Conservation (phyloP, 2,329 filamentous ascomycete genomes). For the Aspergillus texensis region DNA sequence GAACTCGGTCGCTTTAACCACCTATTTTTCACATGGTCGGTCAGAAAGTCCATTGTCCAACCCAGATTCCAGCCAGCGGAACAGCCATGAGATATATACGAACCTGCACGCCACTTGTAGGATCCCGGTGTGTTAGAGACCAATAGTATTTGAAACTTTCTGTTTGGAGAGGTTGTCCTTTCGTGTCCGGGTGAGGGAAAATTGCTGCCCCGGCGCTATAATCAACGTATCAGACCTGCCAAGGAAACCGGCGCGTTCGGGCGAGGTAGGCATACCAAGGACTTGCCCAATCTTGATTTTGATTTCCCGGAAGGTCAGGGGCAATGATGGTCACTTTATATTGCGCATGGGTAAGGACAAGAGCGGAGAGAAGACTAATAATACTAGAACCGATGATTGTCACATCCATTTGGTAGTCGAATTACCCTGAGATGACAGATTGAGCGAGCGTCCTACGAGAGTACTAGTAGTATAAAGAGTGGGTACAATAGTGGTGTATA, state of each 20-base stretch:
- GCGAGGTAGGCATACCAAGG: conserved; percentile 19
- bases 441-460: no score
- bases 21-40: conserved; percentile 3
- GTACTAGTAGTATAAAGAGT: no score
- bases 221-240: neutral
- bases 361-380: conserved; percentile 19
- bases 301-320: conserved; percentile 24
- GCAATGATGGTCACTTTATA: conserved; percentile 25
- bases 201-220: conserved; percentile 21
- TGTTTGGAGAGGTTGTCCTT: conserved; percentile 16
- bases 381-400: no score
- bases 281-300: conserved; percentile 24
- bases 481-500: no score
- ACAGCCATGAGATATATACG: neutral
- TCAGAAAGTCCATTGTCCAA: no score
- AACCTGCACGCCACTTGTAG: conserved; percentile 23
- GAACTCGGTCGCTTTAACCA: conserved; percentile 20
- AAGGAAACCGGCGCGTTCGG: no score
- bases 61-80: no score
- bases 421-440: no score
- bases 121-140: conserved; percentile 26
- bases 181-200: conserved; percentile 17
- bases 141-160: conserved; percentile 25
- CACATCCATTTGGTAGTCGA: no score
- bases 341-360: conserved; percentile 18